Evolutionary conservation across 2,329 filamentous ascomycete genomes (phyloP), one percentile per base, ranked within the genome.

Genomic region (Colletotrichum eremochloae): DNA sequence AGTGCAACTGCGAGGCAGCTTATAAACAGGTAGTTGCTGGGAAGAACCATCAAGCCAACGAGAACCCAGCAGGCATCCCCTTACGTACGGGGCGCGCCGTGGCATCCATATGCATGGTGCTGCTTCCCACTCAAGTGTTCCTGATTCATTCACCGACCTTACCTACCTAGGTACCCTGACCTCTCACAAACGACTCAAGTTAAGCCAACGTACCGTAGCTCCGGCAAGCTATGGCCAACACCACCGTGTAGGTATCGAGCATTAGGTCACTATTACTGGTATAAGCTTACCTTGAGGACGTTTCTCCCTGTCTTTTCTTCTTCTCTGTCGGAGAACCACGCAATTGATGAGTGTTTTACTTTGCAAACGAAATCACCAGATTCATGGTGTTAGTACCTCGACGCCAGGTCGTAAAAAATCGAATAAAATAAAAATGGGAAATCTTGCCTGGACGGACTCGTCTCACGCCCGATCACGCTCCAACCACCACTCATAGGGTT

Each of bases 21-120:
- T 24, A 36, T 36, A 36, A 36, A 8, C 8, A 36, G 33, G 18
- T 29, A 36, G 29, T 50, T 53, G 12, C 61, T 24, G 58, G 68
- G 65, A 46, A 57, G 15, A 63, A 67, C 68, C 65, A 58, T 57
- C 52, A 63, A 71, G 50, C 48, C 46, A 38, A 40, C 56, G 31
- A 40, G 62, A 31, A 60, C 33, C 33, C 38, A 38, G 42, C 66
- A 48, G 36, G 58, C 65, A 64, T 63, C 58, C 46, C 65, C 68
- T 60, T 69, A 72, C 46, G 66, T 60, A 72, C 44, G 53, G 60
- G 65, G 58, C 53, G 53, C 58, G 36, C 60, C 18, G 60, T 46
- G 15, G 40, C 24, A 68, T 46, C 6, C 38, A 8, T 42, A 20
- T n/a, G 20, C 36, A 38, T 42, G 15, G 36, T 15, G 36, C 55